Conservation (phyloP, 2,329 filamentous ascomycete genomes). For the Chrysosporium queenslandicum region DNA sequence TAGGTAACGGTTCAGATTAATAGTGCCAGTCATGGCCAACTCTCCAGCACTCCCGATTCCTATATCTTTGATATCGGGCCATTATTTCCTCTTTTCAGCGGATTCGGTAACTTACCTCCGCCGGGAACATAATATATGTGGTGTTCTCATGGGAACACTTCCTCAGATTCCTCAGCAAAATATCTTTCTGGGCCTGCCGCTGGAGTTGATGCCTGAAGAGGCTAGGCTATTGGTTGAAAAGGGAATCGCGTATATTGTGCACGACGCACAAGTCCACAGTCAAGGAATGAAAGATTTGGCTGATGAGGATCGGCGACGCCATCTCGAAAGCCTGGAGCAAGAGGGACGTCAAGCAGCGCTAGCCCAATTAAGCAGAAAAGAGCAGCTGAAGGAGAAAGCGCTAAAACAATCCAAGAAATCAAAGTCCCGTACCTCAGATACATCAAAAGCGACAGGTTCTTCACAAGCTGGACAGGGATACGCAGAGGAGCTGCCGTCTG, state of each 20-base stretch:
- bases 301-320: slow-evolving; percentile 50
- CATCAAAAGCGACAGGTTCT: slow-evolving; percentile 7
- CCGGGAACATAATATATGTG: slow-evolving; percentile 70
- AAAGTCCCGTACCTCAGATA: slow-evolving; percentile 15
- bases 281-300: slow-evolving; percentile 51
- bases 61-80: slow-evolving; percentile 68
- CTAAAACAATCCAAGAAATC: slow-evolving; percentile 27
- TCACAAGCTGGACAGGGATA: background rate
- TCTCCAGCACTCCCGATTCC: slow-evolving; percentile 51
- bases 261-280: slow-evolving; percentile 64
- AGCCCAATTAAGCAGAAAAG: slow-evolving; percentile 39
- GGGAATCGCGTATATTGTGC: slow-evolving; percentile 65
- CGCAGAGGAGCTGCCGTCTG: slow-evolving; percentile 12
- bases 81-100: slow-evolving; percentile 84
- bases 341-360: slow-evolving; percentile 44
- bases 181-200: slow-evolving; percentile 76
- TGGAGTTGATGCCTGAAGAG: slow-evolving; percentile 88
- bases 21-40: slow-evolving; percentile 24
- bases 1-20: background rate
- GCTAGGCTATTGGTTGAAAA: slow-evolving; percentile 69
- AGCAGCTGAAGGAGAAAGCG: slow-evolving; percentile 41
- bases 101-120: slow-evolving; percentile 69
- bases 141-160: slow-evolving; percentile 74
- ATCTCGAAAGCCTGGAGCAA: slow-evolving; percentile 48
- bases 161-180: slow-evolving; percentile 93